These are phyloP conservation scores for Platismatia glauca DNA, from an alignment of 495 filamentous ascomycete species.

Conservation along the genomic window DNA sequence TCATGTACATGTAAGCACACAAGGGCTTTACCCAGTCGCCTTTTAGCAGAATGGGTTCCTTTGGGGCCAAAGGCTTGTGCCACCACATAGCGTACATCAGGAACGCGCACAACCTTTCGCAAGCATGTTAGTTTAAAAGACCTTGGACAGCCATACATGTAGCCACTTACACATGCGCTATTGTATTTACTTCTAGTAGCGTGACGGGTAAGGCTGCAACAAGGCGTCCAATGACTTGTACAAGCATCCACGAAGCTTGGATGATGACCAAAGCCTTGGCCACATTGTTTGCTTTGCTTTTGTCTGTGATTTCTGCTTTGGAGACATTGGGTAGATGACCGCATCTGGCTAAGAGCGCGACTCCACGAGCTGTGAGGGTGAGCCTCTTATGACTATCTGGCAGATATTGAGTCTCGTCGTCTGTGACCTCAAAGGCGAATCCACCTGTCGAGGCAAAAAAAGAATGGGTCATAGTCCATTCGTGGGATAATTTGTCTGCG, in stretches of 20 bases:
- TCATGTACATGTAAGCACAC: constrained; percentile 19
- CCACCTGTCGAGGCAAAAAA: constrained; percentile 20
- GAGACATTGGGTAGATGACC: constrained; percentile 17
- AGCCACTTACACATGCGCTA: constrained; percentile 24
- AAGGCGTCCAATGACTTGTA: constrained; percentile 20
- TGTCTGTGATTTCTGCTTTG: constrained; percentile 20
- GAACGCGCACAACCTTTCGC: constrained; percentile 20
- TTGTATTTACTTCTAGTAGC: constrained; percentile 25
- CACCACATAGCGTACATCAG: constrained; percentile 24
- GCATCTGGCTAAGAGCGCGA: constrained; percentile 18
- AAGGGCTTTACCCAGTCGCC: constrained; percentile 19
- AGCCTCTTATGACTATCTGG: not conserved
- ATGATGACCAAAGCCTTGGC: constrained; percentile 22
- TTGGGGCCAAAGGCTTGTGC: constrained; percentile 21
- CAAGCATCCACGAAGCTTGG: constrained; percentile 25
- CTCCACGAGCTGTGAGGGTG: constrained; percentile 17
- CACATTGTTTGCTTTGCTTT: constrained; percentile 25
- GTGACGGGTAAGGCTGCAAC: constrained; percentile 19
- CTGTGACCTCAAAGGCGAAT: constrained; percentile 6
- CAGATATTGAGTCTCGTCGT: not conserved
- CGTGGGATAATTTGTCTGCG: too few relatives aligned
- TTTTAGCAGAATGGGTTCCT: constrained; percentile 18
- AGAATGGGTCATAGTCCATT: constrained; percentile 14
- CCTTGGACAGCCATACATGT: too few relatives aligned
- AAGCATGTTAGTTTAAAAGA: too few relatives aligned